Base-by-base conservation (phyloP, 306 rosid genomes). In the Acacia confusa region DNA sequence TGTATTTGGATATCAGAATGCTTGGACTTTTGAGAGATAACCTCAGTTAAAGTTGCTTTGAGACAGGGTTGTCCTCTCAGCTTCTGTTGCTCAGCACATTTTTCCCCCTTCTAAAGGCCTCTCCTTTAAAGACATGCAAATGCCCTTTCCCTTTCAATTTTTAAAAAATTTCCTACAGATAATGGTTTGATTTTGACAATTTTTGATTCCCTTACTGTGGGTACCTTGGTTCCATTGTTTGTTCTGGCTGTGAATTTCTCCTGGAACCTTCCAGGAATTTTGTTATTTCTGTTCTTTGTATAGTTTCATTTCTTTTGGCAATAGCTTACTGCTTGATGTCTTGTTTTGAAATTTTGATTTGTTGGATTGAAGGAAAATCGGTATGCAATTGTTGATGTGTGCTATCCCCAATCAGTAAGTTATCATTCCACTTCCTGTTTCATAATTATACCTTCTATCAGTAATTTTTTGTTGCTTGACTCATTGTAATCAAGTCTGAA, bases 331-430 rank as follows among this genome's bases (percentile, higher is more conserved):
- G 25, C 67, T 61, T 41, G 48, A 71, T 53, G 28, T 82, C 82
- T 85, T 65, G 79, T n/a, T 81, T 77, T 74, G 72, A 80, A 58
- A 75, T 75, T 78, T 10, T 76, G 68, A 72, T 82, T 87, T 85
- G 65, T 58, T 78, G 80, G 78, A 80, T 75, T 89, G 80, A 88
- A 95, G 99, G 99, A 93, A 93, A 95, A 93, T 78, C 98, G 94
- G 13, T 95, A 95, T 89, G 99, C 90, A 76, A 80, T 95, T 71
- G 94, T 95, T 60, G 99, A 95, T 72, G 97, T 84, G 78, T 95
- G 94, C 93, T 93, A 90, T 90, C 98, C 99, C 44, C 88, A 93
- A 75, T 86, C 96, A 70, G 99, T 95, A 71, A 90, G 98, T 86
- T 76, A 86, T 82, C 82, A 50, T 74, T 82, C 78, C 77, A 48